Evolutionary conservation across 257 asterid species (phyloP), one percentile per base, ranked within the genome.

Genomic region (Agastache rugosa): DNA sequence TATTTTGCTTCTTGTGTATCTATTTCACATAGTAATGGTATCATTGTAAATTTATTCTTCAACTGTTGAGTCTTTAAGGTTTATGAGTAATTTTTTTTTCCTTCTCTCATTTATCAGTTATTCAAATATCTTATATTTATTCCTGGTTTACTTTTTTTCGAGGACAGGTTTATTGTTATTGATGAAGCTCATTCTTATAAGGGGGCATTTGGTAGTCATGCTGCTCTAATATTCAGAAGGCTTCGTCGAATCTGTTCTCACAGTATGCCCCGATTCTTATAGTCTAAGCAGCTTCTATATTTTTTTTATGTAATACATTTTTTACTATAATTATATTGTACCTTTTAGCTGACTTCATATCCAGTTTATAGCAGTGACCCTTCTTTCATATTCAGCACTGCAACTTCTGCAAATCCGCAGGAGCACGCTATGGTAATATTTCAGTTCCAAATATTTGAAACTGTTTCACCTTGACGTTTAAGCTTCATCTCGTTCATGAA

Each of bases 141-240:
- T 71, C 12, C 54, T 59, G 64, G 58, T 58, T 27, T 23, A 76
- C 37, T 27, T 22, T 72, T 75, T 25, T 34, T 17, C 16, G 19
- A 34, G 50, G 50, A 59, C 87, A 94, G 98, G 82, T 94, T 85
- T 86, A 78, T 94, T 66, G 79, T 92, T 75, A 83, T 94, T 72
- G 99, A 94, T 75, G 99, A 94, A 85, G 96, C 97, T 80, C 99
- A 94, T 86, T 82, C 77, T 63, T 94, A 90, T 81, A 94, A 92
- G 87, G 99, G 99, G 67, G 76, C 92, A 53, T 94, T 94, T 80
- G 99, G 98, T 70, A 87, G 97, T 83, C 97, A 94, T 81, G 87
- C 91, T 75, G 91, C 99, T 79, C 88, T 94, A 71, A 90, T 94
- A 74, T 82, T 94, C 75, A 90, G 99, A 80, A 85, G 99, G 82